Conservation (phyloP, 306 rosid species). For the Quercus robur region DNA sequence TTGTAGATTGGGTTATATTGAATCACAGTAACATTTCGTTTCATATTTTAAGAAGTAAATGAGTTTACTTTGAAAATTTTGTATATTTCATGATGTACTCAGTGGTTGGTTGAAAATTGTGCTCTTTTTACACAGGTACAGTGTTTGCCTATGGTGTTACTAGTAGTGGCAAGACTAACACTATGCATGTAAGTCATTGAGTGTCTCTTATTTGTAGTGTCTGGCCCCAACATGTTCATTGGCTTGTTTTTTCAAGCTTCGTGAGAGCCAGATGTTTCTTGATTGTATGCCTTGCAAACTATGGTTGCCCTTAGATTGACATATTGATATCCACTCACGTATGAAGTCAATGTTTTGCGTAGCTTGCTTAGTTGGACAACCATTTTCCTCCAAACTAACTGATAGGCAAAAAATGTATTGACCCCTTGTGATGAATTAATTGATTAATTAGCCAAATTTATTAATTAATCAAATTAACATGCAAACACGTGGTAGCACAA, state of each 20-base stretch:
- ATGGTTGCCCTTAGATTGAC: background rate
- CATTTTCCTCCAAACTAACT: background rate
- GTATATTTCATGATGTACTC: background rate
- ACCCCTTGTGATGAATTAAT: too few species aligned
- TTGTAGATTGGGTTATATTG: background rate
- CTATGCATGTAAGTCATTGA: conserved; percentile 73
- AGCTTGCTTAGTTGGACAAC: background rate
- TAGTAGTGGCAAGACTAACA: conserved; percentile 92
- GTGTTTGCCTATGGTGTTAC: conserved; percentile 93
- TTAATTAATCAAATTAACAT: too few species aligned
- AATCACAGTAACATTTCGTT: background rate
- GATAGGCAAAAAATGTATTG: too few species aligned
- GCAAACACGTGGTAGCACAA: too few species aligned
- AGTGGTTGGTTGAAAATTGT: conserved; percentile 14
- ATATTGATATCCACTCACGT: background rate
- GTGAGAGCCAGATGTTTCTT: background rate
- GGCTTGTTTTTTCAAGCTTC: background rate
- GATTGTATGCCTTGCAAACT: background rate
- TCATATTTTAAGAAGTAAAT: background rate
- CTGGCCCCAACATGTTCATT: background rate
- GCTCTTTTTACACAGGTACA: conserved; percentile 55
- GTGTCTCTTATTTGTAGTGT: background rate
- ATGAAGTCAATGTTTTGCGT: background rate
- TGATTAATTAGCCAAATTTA: too few species aligned
- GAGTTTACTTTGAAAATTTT: background rate